Conservation (phyloP, 768 basidiomycete genomes). For the Clitopilus hobsonii region DNA sequence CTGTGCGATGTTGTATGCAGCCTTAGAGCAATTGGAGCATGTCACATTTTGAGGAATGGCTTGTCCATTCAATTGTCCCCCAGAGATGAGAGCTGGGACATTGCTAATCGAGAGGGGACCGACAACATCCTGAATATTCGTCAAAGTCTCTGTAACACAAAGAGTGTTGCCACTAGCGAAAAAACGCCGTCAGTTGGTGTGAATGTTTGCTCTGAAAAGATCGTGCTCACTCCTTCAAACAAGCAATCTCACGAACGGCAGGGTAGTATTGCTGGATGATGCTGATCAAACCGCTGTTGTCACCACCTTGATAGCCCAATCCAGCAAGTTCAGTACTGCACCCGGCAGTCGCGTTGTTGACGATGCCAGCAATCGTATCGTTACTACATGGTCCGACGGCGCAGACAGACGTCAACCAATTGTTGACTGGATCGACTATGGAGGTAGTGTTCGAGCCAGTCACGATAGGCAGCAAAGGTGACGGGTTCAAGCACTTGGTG, state of each 20-base stretch:
- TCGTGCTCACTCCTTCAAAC: conserved; percentile 59
- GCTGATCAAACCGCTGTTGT: conserved; percentile 22
- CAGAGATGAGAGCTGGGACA: conserved; percentile 16
- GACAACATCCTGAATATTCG: conserved; percentile 36
- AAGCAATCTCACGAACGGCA: conserved; percentile 46
- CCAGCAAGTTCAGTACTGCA: conserved; percentile 35
- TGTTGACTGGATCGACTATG: conserved; percentile 44
- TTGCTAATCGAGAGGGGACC: conserved; percentile 33
- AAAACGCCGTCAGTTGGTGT: neutral
- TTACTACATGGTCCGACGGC: conserved; percentile 50
- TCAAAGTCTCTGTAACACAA: conserved; percentile 57
- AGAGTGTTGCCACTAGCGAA: conserved; percentile 28
- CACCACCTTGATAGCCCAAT: conserved; percentile 19
- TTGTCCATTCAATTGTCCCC: conserved; percentile 7
- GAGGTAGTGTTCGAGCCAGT: conserved; percentile 28
- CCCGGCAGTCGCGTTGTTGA: conserved; percentile 45
- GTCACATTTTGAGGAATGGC: conserved; percentile 31
- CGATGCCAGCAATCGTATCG: conserved; percentile 48
- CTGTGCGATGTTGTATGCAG: conserved; percentile 38
- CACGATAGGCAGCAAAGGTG: conserved; percentile 37
- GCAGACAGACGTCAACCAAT: conserved; percentile 60
- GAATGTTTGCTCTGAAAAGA: neutral
- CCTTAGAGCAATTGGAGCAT: conserved; percentile 54
- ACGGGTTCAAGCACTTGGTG: conserved; percentile 43
- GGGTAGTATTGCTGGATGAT: conserved; percentile 55